These are phyloP conservation scores for Flaveria trinervia DNA, from an alignment of 129 eudicot species.

Conservation along the genomic window DNA sequence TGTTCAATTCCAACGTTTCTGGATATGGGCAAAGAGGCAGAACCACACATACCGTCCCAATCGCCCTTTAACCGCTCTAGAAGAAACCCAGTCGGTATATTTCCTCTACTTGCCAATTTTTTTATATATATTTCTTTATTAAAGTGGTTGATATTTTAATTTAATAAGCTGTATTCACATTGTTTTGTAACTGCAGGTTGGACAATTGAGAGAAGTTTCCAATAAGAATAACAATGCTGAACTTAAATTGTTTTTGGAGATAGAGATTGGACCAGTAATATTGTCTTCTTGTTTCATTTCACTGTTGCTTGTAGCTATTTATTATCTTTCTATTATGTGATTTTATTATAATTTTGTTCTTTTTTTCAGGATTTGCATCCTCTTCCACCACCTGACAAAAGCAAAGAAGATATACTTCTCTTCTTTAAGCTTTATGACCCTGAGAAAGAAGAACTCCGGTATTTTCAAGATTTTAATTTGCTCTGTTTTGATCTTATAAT, in stretches of 20 bases:
- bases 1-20: slow-evolving; percentile 84
- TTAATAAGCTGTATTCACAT: not conserved
- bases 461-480: slow-evolving; percentile 19
- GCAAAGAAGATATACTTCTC: slow-evolving; percentile 88
- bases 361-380: slow-evolving; percentile 67
- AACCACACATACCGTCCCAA: slow-evolving; percentile 95
- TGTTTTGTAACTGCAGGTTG: slow-evolving; percentile 64
- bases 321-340: slow-evolving; percentile 9
- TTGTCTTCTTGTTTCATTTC: slow-evolving; percentile 20
- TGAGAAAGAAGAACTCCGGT: slow-evolving; percentile 93
- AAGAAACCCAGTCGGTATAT: slow-evolving; percentile 82
- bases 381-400: slow-evolving; percentile 78
- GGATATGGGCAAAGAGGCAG: slow-evolving; percentile 98
- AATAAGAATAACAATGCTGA: slow-evolving; percentile 90
- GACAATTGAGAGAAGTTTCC: slow-evolving; percentile 78
- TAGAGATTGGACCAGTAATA: slow-evolving; percentile 76
- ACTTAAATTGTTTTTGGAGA: slow-evolving; percentile 86
- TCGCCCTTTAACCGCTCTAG: slow-evolving; percentile 80
- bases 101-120: slow-evolving; percentile 13
- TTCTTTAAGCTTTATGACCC: slow-evolving; percentile 96
- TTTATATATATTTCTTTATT: not conserved
- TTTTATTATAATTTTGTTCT: not conserved
- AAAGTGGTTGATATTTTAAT: not conserved
- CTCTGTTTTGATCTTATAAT: not conserved
- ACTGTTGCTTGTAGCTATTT: slow-evolving; percentile 1